These are phyloP conservation scores for Eimeria mitis DNA, from an alignment of 169 alveolate genomes.

Conservation along the genomic window DNA sequence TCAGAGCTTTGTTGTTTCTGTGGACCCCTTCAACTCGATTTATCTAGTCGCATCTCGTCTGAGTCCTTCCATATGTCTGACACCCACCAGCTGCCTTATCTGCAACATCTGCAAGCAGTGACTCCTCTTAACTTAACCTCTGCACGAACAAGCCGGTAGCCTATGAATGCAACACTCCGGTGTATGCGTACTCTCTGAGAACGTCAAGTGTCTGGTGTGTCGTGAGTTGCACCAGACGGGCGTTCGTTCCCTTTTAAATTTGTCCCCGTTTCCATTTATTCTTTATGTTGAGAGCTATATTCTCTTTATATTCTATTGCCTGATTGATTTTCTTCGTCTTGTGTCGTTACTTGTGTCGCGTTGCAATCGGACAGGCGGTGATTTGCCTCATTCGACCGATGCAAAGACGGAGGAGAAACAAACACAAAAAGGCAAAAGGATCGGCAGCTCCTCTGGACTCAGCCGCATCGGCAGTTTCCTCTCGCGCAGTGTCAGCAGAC, in stretches of 20 bases:
- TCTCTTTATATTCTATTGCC: neutral
- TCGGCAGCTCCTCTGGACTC: conserved; percentile 8
- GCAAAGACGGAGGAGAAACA: neutral
- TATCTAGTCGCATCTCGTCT: neutral
- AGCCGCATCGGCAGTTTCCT: conserved; percentile 40
- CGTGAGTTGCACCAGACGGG: neutral
- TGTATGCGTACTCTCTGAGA: neutral
- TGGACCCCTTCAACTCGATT: neutral
- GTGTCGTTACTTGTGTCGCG: neutral
- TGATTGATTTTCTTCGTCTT: neutral
- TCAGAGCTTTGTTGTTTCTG: neutral
- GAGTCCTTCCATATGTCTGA: neutral
- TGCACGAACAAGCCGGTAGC: neutral
- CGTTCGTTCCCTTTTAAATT: neutral
- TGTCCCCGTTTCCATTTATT: neutral
- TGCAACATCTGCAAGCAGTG: neutral
- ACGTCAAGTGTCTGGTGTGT: neutral
- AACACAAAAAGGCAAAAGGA: neutral
- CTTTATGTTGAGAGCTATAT: neutral
- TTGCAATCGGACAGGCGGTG: neutral
- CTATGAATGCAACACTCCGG: neutral
- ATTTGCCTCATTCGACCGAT: neutral
- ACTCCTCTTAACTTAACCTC: neutral
- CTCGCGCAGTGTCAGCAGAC: conserved; percentile 16
- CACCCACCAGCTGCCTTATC: neutral